phyloP scores from a whole-genome alignment of 2,329 filamentous ascomycete genomes.

The Pestalotiopsis sp. region DNA sequence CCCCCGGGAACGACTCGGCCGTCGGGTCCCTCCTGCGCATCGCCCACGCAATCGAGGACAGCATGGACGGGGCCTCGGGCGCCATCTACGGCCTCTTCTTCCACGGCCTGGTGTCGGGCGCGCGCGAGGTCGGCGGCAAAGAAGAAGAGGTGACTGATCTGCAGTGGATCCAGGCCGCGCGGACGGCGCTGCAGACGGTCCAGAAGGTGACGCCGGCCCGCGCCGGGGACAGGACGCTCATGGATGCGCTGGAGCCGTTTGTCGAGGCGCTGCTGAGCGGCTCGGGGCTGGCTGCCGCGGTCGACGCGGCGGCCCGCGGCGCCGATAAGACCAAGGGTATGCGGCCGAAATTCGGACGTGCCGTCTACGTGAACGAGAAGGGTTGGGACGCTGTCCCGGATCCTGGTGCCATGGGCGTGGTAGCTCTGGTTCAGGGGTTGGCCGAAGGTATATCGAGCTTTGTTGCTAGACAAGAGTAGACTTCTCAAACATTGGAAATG shows the following conservation, averaged over 20 bases:
- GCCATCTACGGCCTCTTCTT: not conserved
- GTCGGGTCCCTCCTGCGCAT: too few species aligned
- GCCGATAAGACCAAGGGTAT: not conserved
- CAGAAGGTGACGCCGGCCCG: not conserved
- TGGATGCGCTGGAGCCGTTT: constrained; percentile 1
- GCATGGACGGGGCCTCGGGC: constrained; percentile 2
- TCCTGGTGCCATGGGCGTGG: not conserved
- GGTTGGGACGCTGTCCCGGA: not conserved
- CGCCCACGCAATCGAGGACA: not conserved
- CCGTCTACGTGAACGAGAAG: not conserved
- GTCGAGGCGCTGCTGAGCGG: not conserved
- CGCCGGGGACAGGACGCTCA: not conserved
- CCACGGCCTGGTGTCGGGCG: not conserved
- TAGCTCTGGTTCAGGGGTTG: not conserved
- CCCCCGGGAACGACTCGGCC: not conserved
- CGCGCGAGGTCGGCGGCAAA: not conserved
- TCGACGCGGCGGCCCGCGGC: not conserved
- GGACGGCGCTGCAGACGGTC: not conserved
- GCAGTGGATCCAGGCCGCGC: not conserved
- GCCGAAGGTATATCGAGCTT: not conserved
- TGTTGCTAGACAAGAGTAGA: not conserved
- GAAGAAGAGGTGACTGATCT: not conserved
- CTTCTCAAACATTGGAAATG: not conserved
- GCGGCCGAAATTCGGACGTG: not conserved
- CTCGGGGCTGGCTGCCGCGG: not conserved